Conservation (phyloP, 495 filamentous ascomycete genomes). For the Jackrogersella minutella region DNA sequence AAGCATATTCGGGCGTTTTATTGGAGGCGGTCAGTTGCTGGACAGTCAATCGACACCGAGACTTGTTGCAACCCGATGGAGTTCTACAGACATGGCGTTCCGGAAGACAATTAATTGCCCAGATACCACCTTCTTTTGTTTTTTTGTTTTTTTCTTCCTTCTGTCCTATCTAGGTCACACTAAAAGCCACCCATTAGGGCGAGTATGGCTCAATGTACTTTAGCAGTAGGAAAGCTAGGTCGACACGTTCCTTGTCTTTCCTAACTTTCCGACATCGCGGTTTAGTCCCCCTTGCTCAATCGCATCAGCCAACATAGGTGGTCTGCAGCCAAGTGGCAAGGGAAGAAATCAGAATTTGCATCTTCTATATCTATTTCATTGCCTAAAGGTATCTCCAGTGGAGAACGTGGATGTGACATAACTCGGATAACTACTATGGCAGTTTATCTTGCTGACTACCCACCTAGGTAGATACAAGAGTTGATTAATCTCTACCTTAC, state of each 20-base stretch:
- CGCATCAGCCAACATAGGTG: conserved; percentile 8
- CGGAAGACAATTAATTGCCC: neutral
- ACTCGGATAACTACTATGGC: too few relatives aligned
- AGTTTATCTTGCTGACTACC: too few relatives aligned
- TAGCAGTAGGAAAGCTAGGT: conserved; percentile 27
- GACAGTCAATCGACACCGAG: neutral
- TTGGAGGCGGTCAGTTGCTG: conserved; percentile 6
- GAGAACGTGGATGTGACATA: conserved; percentile 29
- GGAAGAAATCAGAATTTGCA: conserved; percentile 27
- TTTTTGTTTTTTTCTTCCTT: conserved; percentile 22
- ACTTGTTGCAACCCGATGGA: neutral
- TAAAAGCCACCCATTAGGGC: conserved; percentile 1
- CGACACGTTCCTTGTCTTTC: conserved; percentile 18
- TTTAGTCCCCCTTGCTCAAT: conserved; percentile 30
- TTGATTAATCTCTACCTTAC: neutral
- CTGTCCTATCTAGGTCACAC: conserved; percentile 7
- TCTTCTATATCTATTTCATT: conserved; percentile 1
- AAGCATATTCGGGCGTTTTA: conserved; percentile 19
- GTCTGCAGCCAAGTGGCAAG: conserved; percentile 42
- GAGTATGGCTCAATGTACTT: conserved; percentile 36
- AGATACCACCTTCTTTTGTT: conserved; percentile 31
- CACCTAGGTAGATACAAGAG: neutral
- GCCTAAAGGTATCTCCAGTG: conserved; percentile 30
- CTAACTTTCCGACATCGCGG: neutral
- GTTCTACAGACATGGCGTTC: conserved; percentile 19